phyloP scores from a whole-genome alignment of 306 rosid genomes.

The Medicago ruthenica region DNA sequence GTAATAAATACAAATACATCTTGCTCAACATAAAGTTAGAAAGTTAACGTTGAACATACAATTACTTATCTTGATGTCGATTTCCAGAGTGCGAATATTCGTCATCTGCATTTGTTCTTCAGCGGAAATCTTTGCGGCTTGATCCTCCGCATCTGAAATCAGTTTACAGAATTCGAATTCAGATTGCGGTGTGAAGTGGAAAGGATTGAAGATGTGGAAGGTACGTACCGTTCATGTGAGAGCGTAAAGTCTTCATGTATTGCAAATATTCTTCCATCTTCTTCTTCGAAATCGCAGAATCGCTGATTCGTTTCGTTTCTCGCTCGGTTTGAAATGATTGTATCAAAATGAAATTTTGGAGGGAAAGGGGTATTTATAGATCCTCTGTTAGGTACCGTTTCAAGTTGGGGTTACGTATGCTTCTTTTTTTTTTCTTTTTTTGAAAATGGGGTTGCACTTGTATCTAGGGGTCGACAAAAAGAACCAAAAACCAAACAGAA shows the following conservation, averaged over 20 bases:
- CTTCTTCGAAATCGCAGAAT: constrained; percentile 34
- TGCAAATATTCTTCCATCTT: constrained; percentile 89
- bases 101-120: constrained; percentile 77
- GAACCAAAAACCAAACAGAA: too few species aligned
- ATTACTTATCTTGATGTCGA: too few species aligned
- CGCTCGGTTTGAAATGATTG: background rate
- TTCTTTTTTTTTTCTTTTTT: background rate
- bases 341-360: constrained; percentile 1
- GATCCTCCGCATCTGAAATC: constrained; percentile 79
- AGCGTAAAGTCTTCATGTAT: constrained; percentile 80
- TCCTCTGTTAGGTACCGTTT: background rate
- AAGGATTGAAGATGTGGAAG: constrained; percentile 1
- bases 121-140: constrained; percentile 78
- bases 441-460: too few species aligned
- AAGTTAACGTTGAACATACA: too few species aligned
- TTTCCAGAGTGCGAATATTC: constrained; percentile 64
- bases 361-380: constrained; percentile 38
- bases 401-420: background rate
- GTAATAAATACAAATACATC: too few species aligned
- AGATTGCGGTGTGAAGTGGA: constrained; percentile 17
- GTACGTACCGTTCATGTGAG: constrained; percentile 87
- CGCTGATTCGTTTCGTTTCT: constrained; percentile 6
- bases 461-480: too few species aligned
- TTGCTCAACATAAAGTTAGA: too few species aligned
- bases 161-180: constrained; percentile 10